phyloP scores from a whole-genome alignment of 495 filamentous ascomycete genomes.

The Viridothelium virens region DNA sequence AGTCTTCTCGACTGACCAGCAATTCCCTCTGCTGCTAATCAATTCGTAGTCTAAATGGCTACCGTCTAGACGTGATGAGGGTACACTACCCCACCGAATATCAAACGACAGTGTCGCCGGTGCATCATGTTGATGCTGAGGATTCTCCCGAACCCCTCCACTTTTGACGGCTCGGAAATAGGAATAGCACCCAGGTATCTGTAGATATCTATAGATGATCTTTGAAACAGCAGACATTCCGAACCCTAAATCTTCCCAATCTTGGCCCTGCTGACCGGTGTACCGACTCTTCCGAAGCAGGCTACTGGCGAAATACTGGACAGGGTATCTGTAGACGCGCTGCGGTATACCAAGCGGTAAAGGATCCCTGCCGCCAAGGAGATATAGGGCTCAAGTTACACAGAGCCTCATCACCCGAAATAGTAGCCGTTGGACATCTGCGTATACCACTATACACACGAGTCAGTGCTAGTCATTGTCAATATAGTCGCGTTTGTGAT shows the following conservation, averaged over 20 bases:
- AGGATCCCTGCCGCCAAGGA: too few relatives aligned
- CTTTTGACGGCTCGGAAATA: too few relatives aligned
- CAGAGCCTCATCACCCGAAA: background rate
- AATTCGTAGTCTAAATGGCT: background rate
- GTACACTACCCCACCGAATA: too few relatives aligned
- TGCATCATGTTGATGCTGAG: too few relatives aligned
- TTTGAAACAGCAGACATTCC: background rate
- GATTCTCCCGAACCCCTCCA: background rate
- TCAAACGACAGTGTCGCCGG: too few relatives aligned
- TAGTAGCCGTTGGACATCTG: slow-evolving; percentile 1
- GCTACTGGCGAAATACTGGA: background rate
- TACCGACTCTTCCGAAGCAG: too few relatives aligned
- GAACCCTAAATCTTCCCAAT: too few relatives aligned
- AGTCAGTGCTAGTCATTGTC: background rate
- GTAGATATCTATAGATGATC: background rate
- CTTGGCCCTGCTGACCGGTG: too few relatives aligned
- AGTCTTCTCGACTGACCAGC: background rate
- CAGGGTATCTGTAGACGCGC: background rate
- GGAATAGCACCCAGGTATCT: background rate
- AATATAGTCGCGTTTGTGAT: background rate
- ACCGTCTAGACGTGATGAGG: too few relatives aligned
- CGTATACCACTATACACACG: background rate
- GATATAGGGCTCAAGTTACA: background rate
- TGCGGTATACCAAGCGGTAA: background rate
- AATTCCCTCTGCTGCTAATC: background rate